Percentiles rank a stretch among this genome's conserved stretches.
Evolutionary conservation across 805 yeast species (phyloP).

Genomic region (Lipomyces kockii): DNA sequence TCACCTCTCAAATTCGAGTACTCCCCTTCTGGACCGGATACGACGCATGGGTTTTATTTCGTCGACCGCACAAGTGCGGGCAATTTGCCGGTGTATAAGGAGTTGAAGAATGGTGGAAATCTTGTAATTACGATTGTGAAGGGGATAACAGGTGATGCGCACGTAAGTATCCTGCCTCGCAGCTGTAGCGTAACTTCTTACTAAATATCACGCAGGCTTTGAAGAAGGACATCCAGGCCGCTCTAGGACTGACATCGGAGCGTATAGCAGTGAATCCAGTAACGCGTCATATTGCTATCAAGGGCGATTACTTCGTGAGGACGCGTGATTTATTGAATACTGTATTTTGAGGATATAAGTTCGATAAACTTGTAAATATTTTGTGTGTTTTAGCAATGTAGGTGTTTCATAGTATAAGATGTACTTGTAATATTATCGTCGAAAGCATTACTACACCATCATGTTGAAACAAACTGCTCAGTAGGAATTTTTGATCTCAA

Average conservation of each 20-base stretch:
- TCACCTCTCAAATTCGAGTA: background rate
- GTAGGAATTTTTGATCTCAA: background rate
- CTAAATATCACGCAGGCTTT: background rate
- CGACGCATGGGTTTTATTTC: constrained; percentile 9
- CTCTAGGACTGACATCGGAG: constrained; percentile 1
- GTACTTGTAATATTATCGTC: background rate
- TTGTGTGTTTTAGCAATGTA: background rate
- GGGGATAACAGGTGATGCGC: constrained; percentile 13
- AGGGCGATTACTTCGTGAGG: constrained; percentile 21
- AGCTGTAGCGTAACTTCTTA: background rate
- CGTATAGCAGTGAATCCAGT: background rate
- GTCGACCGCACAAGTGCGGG: constrained; percentile 16
- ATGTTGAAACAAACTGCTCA: background rate
- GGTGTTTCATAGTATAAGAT: background rate
- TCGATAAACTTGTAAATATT: background rate
- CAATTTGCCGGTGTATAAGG: constrained; percentile 19
- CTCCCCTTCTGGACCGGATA: background rate
- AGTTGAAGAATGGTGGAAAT: constrained; percentile 2
- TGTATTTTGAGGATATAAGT: constrained; percentile 3
- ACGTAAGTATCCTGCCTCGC: constrained; percentile 2
- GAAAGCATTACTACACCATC: background rate
- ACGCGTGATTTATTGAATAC: background rate
- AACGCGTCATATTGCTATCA: background rate
- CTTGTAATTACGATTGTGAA: constrained; percentile 1
- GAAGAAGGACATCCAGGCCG: constrained; percentile 9